These are phyloP conservation scores for Phytopythium aichiense DNA, from an alignment of 352 stramenopile species.

Conservation along the genomic window DNA sequence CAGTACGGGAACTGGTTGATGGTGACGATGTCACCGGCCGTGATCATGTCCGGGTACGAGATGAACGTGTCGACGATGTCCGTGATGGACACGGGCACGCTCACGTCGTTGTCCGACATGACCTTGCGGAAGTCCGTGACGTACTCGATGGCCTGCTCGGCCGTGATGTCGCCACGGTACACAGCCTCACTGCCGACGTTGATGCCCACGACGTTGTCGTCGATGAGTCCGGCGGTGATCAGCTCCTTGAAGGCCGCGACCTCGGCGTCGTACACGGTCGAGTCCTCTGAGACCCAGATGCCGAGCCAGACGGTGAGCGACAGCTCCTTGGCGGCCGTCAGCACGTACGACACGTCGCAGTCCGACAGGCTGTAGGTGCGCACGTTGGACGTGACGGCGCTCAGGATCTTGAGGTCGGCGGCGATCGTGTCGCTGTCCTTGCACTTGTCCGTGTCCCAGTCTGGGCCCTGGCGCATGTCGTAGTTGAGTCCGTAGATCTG, in stretches of 20 bases:
- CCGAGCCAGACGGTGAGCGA: constrained; percentile 76
- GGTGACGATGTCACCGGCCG: constrained; percentile 71
- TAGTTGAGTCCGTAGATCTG: constrained; percentile 83
- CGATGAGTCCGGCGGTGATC: constrained; percentile 51
- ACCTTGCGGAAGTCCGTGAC: constrained; percentile 72
- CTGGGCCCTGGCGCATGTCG: constrained; percentile 67
- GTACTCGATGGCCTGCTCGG: constrained; percentile 65
- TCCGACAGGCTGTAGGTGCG: constrained; percentile 79
- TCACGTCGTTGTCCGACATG: constrained; percentile 52
- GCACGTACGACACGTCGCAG: constrained; percentile 68
- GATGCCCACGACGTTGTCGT: constrained; percentile 78
- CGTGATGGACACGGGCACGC: constrained; percentile 63
- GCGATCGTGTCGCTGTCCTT: constrained; percentile 62
- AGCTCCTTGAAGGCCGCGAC: constrained; percentile 60
- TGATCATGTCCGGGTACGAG: constrained; percentile 71
- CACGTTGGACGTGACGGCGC: constrained; percentile 62
- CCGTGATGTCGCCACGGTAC: constrained; percentile 74
- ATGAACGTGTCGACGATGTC: constrained; percentile 81
- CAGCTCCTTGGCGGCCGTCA: constrained; percentile 61
- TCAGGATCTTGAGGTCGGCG: constrained; percentile 64
- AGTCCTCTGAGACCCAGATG: constrained; percentile 75
- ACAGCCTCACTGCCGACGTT: constrained; percentile 82
- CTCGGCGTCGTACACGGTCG: constrained; percentile 61
- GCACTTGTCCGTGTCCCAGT: constrained; percentile 80
- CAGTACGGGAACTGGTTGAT: constrained; percentile 87